Conservation (phyloP, 352 stramenopile species). For the Phytophthora rubi region DNA sequence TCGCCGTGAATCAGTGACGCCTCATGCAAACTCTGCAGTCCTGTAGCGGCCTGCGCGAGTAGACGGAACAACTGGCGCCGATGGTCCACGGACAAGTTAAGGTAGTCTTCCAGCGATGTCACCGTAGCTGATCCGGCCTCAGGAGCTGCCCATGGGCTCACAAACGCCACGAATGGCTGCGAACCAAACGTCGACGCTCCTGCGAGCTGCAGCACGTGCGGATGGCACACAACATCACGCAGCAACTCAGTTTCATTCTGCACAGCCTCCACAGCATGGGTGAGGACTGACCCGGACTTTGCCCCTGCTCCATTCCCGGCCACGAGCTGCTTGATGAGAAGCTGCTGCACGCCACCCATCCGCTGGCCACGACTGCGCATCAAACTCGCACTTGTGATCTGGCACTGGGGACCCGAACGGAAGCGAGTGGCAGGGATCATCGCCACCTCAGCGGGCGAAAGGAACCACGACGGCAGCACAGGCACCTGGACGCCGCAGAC, state of each 20-base stretch:
- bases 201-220: conserved; percentile 60
- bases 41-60: conserved; percentile 54
- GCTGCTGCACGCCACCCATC: conserved; percentile 35
- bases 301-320: conserved; percentile 9
- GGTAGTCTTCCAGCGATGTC: conserved; percentile 63
- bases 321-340: conserved; percentile 56
- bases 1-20: conserved; percentile 53
- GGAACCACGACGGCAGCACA: conserved; percentile 53
- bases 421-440: conserved; percentile 27
- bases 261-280: conserved; percentile 36
- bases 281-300: conserved; percentile 9
- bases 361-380: conserved; percentile 30
- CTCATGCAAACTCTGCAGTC: conserved; percentile 64
- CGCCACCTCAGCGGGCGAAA: conserved; percentile 52
- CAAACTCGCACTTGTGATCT: conserved; percentile 44
- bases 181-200: conserved; percentile 57
- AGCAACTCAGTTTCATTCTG: conserved; percentile 49
- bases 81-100: conserved; percentile 51
- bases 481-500: conserved; percentile 56
- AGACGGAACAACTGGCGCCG: conserved; percentile 45
- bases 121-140: conserved; percentile 30
- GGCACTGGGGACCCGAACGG: conserved; percentile 30
- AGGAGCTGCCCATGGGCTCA: conserved; percentile 45
- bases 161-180: conserved; percentile 59
- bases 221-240: conserved; percentile 47